Evolutionary conservation across 1,284 basidiomycete species (phyloP).

Genomic region (Mycena sp.): DNA sequence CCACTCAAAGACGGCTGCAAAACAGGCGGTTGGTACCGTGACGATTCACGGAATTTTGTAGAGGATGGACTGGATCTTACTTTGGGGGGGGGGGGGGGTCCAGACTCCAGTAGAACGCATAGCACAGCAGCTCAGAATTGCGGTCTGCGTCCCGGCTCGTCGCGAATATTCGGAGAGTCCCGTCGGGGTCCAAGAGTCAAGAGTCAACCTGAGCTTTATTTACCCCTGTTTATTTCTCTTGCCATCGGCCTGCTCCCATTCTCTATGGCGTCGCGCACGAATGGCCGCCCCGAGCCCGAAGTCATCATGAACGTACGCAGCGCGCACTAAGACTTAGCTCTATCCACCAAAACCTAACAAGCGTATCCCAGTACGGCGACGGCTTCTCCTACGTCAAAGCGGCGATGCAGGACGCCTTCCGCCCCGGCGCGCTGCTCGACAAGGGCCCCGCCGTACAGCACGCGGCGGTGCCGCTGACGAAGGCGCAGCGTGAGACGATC

Average conservation of each 20-base stretch:
- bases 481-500: constrained; percentile 33
- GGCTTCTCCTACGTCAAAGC: constrained; percentile 73
- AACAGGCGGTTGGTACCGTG: too few relatives aligned
- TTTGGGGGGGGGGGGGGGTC: too few relatives aligned
- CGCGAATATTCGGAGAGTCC: too few relatives aligned
- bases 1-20: too few relatives aligned
- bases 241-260: constrained; percentile 10
- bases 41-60: too few relatives aligned
- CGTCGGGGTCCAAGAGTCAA: too few relatives aligned
- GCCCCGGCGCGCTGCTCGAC: constrained; percentile 62
- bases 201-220: not conserved
- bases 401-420: constrained; percentile 71
- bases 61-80: too few relatives aligned
- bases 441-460: constrained; percentile 55
- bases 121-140: too few relatives aligned
- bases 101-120: too few relatives aligned
- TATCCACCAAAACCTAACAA: not conserved
- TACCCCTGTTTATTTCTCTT: not conserved
- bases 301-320: constrained; percentile 71
- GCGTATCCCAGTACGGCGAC: constrained; percentile 60
- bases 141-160: too few relatives aligned
- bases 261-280: constrained; percentile 47
- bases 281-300: constrained; percentile 71
- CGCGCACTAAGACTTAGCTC: not conserved
- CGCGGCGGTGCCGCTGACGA: constrained; percentile 45